Percentiles rank a stretch among this genome's conserved stretches.
phyloP scores from a whole-genome alignment of 2,329 filamentous ascomycete species.

The Alternaria rosae region DNA sequence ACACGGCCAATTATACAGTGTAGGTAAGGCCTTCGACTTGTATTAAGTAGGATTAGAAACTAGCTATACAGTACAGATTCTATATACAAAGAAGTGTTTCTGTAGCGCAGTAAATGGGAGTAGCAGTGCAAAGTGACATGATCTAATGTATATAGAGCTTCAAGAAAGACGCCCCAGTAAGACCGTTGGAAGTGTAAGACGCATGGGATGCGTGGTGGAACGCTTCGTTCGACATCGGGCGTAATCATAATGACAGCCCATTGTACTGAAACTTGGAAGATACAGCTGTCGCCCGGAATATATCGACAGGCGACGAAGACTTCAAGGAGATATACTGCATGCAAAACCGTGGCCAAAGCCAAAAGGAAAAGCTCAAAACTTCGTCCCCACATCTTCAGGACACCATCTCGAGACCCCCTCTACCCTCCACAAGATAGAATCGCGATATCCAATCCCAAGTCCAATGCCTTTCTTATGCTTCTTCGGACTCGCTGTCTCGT shows the following conservation, averaged over 20 bases:
- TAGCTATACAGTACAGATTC: background rate
- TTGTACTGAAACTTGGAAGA: background rate
- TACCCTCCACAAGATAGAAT: background rate
- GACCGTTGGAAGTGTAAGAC: background rate
- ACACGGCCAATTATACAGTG: too few relatives aligned
- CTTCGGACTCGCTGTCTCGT: constrained; percentile 5
- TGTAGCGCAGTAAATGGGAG: background rate
- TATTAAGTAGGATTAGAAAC: background rate
- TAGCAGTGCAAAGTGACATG: background rate
- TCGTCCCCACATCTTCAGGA: background rate
- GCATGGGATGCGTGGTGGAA: background rate
- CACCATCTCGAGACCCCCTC: background rate
- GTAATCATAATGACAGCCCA: background rate
- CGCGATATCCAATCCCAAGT: constrained; percentile 1
- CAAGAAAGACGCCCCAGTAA: background rate
- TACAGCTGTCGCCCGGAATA: background rate
- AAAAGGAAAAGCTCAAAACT: background rate
- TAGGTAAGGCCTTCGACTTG: background rate
- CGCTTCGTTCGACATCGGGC: background rate
- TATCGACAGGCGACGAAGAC: background rate
- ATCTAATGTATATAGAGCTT: background rate
- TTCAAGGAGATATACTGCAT: background rate
- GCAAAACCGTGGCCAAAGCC: background rate
- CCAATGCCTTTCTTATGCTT: background rate
- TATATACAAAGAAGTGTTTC: background rate